A percentile compares a stretch with the other conserved stretches of the same genome.
These are phyloP conservation scores for Aspergillus carbonarius DNA, from an alignment of 2,329 filamentous ascomycete genomes.

Conservation along the genomic window DNA sequence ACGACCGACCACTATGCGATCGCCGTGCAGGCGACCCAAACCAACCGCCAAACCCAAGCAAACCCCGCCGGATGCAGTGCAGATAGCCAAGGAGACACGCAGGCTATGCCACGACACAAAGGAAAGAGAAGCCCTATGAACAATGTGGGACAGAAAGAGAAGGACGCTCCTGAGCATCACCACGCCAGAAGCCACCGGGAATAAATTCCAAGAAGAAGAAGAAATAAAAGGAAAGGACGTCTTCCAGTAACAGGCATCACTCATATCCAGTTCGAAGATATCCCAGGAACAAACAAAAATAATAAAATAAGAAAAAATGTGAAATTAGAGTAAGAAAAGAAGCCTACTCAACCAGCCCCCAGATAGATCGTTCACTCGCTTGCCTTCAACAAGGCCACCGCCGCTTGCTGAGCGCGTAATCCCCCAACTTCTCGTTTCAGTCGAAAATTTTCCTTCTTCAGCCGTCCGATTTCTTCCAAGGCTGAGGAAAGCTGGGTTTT, in stretches of 20 bases:
- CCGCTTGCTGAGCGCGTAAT: conserved; percentile 53
- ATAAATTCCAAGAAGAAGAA: background rate
- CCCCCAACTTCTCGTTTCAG: conserved; percentile 80
- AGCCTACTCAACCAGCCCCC: conserved; percentile 7
- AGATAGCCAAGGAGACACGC: conserved; percentile 9
- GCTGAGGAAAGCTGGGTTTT: conserved; percentile 68
- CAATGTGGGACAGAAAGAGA: conserved; percentile 7
- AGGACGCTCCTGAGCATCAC: conserved; percentile 9
- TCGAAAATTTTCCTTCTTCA: conserved; percentile 83
- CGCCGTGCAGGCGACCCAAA: background rate
- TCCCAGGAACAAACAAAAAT: background rate
- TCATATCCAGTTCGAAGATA: conserved; percentile 16
- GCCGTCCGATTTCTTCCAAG: conserved; percentile 71
- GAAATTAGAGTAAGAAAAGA: background rate
- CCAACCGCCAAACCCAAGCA: conserved; percentile 1
- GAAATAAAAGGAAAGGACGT: conserved; percentile 15
- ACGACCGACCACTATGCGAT: background rate
- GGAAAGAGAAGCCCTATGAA: background rate
- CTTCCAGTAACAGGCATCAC: conserved; percentile 16
- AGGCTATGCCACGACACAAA: background rate
- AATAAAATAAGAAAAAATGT: background rate
- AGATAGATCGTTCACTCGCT: conserved; percentile 24
- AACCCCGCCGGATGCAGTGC: conserved; percentile 9
- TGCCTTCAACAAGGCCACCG: conserved; percentile 30
- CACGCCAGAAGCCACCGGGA: conserved; percentile 15